Evolutionary conservation across 768 basidiomycete genomes (phyloP).

Genomic region (Ramaria sp.): DNA sequence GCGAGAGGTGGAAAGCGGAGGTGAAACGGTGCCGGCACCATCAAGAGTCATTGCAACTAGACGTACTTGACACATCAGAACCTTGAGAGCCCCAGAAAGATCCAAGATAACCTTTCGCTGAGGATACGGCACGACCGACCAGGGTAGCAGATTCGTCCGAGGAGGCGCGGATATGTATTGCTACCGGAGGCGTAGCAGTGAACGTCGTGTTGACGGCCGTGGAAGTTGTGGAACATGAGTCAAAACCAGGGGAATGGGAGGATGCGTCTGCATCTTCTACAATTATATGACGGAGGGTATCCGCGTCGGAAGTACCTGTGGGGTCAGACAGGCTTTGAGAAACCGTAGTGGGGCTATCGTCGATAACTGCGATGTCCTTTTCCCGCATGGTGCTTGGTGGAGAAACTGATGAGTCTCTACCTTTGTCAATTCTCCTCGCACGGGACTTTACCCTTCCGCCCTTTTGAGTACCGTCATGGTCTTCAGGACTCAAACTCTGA

Average conservation of each 20-base stretch:
- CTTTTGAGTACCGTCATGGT: constrained; percentile 3
- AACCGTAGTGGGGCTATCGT: background rate
- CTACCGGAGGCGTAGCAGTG: background rate
- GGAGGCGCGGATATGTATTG: background rate
- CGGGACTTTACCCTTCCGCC: background rate
- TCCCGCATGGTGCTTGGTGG: background rate
- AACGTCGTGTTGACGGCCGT: background rate
- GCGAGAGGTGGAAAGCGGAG: background rate
- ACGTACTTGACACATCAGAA: background rate
- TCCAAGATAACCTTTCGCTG: constrained; percentile 69
- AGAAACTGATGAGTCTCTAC: background rate
- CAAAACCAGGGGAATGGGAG: background rate
- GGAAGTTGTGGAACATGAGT: background rate
- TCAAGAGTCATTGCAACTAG: background rate
- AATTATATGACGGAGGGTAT: no score
- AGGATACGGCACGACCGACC: constrained; percentile 57
- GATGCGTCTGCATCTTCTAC: background rate
- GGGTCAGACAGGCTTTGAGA: background rate
- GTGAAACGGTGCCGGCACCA: background rate
- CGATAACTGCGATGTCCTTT: background rate
- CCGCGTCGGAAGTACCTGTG: background rate
- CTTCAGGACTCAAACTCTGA: constrained; percentile 20
- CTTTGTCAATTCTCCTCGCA: background rate
- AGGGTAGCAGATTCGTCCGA: constrained; percentile 28
- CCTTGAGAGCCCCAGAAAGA: constrained; percentile 35